Conservation (phyloP, 768 basidiomycete species). For the Tubosaeta brunneosetosa region DNA sequence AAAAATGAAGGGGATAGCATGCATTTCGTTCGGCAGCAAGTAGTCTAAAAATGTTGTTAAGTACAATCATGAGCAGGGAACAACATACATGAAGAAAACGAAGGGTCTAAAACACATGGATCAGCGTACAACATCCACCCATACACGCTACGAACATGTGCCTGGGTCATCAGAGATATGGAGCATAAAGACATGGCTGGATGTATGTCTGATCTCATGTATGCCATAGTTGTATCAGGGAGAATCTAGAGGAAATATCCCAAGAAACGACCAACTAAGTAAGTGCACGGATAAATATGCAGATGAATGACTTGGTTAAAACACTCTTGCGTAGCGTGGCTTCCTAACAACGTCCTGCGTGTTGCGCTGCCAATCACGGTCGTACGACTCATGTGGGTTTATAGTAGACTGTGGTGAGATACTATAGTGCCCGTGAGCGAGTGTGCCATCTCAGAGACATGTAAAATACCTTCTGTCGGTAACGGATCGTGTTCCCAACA, state of each 20-base stretch:
- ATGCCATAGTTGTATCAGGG: conserved; percentile 19
- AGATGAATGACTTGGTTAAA: conserved; percentile 10
- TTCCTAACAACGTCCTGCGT: conserved; percentile 26
- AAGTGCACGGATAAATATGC: conserved; percentile 25
- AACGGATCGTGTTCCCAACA: conserved; percentile 87
- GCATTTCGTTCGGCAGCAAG: conserved; percentile 13
- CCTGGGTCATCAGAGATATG: conserved; percentile 5
- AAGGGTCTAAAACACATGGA: conserved; percentile 7
- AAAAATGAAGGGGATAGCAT: conserved; percentile 5
- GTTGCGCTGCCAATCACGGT: conserved; percentile 10
- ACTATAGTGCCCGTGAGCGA: conserved; percentile 41
- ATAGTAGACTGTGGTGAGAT: conserved; percentile 82
- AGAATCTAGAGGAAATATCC: conserved; percentile 25
- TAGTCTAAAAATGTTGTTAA: conserved; percentile 17
- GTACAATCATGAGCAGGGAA: conserved; percentile 14
- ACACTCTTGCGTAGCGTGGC: conserved; percentile 10
- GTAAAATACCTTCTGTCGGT: conserved; percentile 74
- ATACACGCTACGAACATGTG: conserved; percentile 4
- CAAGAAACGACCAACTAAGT: conserved; percentile 24
- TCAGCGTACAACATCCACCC: conserved; percentile 10
- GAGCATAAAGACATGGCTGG: conserved; percentile 16
- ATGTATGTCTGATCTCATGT: conserved; percentile 15
- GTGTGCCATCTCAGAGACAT: conserved; percentile 1
- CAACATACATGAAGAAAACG: conserved; percentile 16
- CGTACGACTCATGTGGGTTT: conserved; percentile 50